Percentiles rank a stretch among this genome's conserved stretches.
Conservation (phyloP, 176 grass and related monocot genomes). For the Oryza glaberrima region DNA sequence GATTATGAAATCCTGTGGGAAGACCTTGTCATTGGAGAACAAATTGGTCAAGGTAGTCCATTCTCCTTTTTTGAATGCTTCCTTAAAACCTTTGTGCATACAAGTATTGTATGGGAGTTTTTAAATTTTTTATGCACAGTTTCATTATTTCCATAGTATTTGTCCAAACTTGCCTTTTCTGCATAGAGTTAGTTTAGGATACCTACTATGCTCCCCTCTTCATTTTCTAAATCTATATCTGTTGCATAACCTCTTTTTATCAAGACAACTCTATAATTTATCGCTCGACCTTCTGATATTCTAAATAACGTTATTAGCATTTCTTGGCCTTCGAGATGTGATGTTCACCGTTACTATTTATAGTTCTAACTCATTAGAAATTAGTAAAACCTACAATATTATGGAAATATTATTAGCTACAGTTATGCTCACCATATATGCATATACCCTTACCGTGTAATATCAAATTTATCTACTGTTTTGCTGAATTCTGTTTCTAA, state of each 20-base stretch:
- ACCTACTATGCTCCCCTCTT: background rate
- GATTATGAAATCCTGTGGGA: slow-evolving; percentile 99
- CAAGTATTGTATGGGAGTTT: background rate
- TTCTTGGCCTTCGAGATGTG: no score
- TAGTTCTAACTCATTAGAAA: no score
- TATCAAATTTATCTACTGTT: background rate
- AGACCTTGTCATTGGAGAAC: slow-evolving; percentile 90
- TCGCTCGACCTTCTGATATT: background rate
- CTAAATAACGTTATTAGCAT: no score
- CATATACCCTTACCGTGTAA: background rate
- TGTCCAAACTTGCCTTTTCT: background rate
- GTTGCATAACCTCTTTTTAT: slow-evolving; percentile 12
- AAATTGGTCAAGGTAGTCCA: slow-evolving; percentile 91
- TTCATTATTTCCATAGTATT: slow-evolving; percentile 21
- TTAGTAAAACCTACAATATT: background rate
- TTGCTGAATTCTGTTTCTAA: slow-evolving; percentile 6
- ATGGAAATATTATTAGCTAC: background rate
- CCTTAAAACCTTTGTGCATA: background rate
- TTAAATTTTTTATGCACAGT: slow-evolving; percentile 5
- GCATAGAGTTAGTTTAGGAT: background rate
- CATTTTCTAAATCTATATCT: slow-evolving; percentile 11
- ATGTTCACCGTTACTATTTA: no score
- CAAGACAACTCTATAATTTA: background rate
- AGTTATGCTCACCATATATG: background rate
- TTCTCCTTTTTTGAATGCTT: slow-evolving; percentile 44